phyloP scores from a whole-genome alignment of 495 filamentous ascomycete genomes.

The Podospora fimiseda region DNA sequence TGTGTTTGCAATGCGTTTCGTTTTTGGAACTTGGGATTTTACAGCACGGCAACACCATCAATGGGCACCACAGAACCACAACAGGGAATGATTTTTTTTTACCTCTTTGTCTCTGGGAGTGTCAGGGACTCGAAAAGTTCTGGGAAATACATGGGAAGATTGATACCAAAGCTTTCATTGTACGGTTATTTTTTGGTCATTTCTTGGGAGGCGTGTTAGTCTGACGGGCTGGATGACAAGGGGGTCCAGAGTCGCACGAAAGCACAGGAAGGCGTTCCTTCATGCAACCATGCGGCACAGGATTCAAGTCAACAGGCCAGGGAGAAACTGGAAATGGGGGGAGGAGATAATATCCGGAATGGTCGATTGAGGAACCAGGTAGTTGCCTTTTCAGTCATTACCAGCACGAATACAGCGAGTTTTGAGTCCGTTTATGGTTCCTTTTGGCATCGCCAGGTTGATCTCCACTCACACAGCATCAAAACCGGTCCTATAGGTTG shows the following conservation, averaged over 20 bases:
- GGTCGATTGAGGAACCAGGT: background rate
- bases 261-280: slow-evolving; percentile 13
- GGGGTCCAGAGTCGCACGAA: slow-evolving; percentile 8
- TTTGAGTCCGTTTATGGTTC: background rate
- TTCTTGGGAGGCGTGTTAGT: slow-evolving; percentile 17
- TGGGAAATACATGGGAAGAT: slow-evolving; percentile 4
- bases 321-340: background rate
- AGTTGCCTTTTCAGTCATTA: background rate
- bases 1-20: background rate
- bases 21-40: too few relatives aligned
- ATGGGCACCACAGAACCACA: background rate
- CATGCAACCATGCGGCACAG: slow-evolving; percentile 16
- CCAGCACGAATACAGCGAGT: background rate
- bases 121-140: slow-evolving; percentile 1
- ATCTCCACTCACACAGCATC: too few relatives aligned
- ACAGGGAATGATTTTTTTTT: background rate
- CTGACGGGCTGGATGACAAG: slow-evolving; percentile 15
- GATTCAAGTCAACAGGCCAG: background rate
- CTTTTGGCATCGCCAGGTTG: too few relatives aligned
- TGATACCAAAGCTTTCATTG: slow-evolving; percentile 13
- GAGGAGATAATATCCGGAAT: background rate
- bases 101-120: background rate
- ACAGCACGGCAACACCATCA: background rate
- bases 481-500: too few relatives aligned
- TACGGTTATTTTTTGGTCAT: slow-evolving; percentile 1